Evolutionary conservation across 2,329 filamentous ascomycete genomes (phyloP).

Genomic region (Didymosphaeria variabile): DNA sequence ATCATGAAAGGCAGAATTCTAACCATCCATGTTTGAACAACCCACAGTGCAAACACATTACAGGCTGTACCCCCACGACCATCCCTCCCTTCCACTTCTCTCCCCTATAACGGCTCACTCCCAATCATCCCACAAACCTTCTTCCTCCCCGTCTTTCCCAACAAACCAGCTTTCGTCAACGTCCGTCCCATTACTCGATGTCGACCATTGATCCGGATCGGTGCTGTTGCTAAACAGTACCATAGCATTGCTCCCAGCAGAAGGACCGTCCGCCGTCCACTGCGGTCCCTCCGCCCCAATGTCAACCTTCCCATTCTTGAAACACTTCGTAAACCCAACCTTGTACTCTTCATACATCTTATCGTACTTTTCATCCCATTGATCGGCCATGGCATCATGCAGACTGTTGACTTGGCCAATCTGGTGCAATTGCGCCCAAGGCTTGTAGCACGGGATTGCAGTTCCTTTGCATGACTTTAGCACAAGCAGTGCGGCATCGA

Average conservation of each 20-base stretch:
- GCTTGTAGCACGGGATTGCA: conserved; percentile 57
- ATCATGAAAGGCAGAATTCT: no score
- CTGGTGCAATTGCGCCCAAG: conserved; percentile 67
- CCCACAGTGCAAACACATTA: no score
- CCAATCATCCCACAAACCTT: neutral
- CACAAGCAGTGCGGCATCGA: conserved; percentile 67
- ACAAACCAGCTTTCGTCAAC: neutral
- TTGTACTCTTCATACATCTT: neutral
- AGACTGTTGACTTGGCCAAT: conserved; percentile 62
- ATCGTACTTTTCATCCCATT: conserved; percentile 53
- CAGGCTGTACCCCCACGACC: no score
- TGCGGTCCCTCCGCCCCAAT: conserved; percentile 8
- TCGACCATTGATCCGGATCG: conserved; percentile 4
- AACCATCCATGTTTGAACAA: no score
- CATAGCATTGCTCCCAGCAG: neutral
- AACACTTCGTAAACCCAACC: conserved; percentile 3
- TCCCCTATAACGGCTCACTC: neutral
- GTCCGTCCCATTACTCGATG: neutral
- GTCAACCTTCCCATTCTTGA: conserved; percentile 8
- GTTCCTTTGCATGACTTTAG: conserved; percentile 67
- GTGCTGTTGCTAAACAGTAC: neutral
- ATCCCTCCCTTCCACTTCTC: no score
- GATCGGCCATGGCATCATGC: conserved; percentile 57
- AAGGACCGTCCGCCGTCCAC: conserved; percentile 4
- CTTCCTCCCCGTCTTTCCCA: neutral